Conservation (phyloP, 2,329 filamentous ascomycete species). For the Stemphylium beticola region DNA sequence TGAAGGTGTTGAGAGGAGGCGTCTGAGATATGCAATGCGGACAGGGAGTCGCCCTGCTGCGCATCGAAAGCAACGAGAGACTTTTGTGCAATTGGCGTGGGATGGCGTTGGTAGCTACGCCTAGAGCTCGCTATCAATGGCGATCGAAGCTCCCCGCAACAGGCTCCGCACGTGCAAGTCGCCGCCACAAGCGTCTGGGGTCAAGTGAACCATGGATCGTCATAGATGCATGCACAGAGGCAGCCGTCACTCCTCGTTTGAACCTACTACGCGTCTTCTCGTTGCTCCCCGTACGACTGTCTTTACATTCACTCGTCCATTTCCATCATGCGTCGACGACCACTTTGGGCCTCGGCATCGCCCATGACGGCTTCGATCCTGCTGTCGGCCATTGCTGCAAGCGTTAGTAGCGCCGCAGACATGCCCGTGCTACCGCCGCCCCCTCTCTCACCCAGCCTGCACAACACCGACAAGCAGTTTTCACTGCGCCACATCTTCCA, state of each 20-base stretch:
- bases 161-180: constrained; percentile 18
- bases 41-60: not conserved
- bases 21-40: not conserved
- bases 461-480: constrained; percentile 37
- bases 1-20: not conserved
- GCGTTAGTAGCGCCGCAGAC: constrained; percentile 48
- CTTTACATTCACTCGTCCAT: not conserved
- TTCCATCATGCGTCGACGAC: constrained; percentile 37
- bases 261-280: not conserved
- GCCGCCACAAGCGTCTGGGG: constrained; percentile 6
- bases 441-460: constrained; percentile 27
- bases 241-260: not conserved
- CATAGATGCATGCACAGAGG: constrained; percentile 11
- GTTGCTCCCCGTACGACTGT: not conserved
- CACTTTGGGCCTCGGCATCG: constrained; percentile 59
- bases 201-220: constrained; percentile 14
- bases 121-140: constrained; percentile 8
- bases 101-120: not conserved
- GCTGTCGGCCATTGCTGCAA: constrained; percentile 69
- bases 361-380: constrained; percentile 69
- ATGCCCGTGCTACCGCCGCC: constrained; percentile 35
- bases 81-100: not conserved
- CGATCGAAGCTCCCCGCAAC: constrained; percentile 10
- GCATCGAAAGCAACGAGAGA: not conserved
- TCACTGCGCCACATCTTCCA: constrained; percentile 87